These are phyloP conservation scores for Cryphonectria carpinicola DNA, from an alignment of 2,329 filamentous ascomycete genomes.

Conservation along the genomic window DNA sequence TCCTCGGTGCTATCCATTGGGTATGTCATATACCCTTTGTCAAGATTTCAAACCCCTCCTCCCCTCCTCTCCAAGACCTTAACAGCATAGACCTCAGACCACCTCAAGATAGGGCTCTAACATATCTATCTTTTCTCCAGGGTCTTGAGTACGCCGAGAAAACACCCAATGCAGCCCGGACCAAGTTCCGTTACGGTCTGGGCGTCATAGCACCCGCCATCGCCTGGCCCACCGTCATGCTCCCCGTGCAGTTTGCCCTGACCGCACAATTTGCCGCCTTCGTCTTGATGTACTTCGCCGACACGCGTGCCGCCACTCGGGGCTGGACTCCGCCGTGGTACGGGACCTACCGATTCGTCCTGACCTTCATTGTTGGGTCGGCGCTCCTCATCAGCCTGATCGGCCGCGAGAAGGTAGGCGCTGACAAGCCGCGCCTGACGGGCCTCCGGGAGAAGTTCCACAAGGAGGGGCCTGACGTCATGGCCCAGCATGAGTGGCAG, in stretches of 20 bases:
- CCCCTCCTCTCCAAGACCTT: too few species aligned
- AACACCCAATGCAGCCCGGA: constrained; percentile 62
- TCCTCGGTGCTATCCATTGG: constrained; percentile 92
- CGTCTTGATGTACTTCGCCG: constrained; percentile 82
- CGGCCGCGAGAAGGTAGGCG: constrained; percentile 75
- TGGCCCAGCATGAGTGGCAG: constrained; percentile 49
- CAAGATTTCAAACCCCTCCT: too few species aligned
- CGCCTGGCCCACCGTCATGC: constrained; percentile 86
- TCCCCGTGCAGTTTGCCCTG: constrained; percentile 83
- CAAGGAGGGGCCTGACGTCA: constrained; percentile 37
- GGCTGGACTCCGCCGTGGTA: constrained; percentile 91
- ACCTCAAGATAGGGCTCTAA: not conserved
- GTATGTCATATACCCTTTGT: constrained; percentile 40
- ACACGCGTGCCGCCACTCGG: constrained; percentile 70
- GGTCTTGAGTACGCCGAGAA: constrained; percentile 81
- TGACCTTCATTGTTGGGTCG: constrained; percentile 86
- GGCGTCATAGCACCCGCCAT: constrained; percentile 79
- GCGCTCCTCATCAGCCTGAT: constrained; percentile 82
- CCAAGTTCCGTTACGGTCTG: constrained; percentile 80
- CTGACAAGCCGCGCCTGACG: constrained; percentile 40
- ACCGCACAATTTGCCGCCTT: constrained; percentile 87
- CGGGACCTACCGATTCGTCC: constrained; percentile 83
- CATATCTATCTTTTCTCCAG: constrained; percentile 30
- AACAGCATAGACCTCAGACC: not conserved
- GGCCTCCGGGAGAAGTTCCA: constrained; percentile 45